Percentiles rank a stretch among this genome's conserved stretches.
These are phyloP conservation scores for Colletotrichum shisoi DNA, from an alignment of 2,329 filamentous ascomycete genomes.

Conservation along the genomic window DNA sequence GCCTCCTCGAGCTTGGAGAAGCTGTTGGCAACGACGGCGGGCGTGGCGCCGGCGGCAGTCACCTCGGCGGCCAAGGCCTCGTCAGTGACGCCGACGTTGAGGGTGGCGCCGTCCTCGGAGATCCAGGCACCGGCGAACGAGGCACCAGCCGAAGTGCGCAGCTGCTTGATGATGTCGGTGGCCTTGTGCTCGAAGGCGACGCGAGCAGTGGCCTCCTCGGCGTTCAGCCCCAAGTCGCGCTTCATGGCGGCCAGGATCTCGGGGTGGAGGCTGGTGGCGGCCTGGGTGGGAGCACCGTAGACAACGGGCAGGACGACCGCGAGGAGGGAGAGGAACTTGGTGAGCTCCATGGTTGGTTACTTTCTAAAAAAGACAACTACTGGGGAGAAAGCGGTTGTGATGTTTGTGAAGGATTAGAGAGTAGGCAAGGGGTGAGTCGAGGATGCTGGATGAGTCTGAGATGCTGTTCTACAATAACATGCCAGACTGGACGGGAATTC, in stretches of 20 bases:
- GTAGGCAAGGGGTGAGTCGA: conserved; percentile 19
- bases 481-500: conserved; percentile 6
- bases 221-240: conserved; percentile 53
- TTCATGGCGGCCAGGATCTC: conserved; percentile 54
- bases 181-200: conserved; percentile 50
- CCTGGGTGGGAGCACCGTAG: conserved; percentile 51
- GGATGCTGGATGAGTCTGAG: conserved; percentile 18
- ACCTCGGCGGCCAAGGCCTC: conserved; percentile 49
- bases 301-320: conserved; percentile 51
- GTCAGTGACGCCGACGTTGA: conserved; percentile 52
- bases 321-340: conserved; percentile 50
- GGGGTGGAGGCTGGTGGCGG: conserved; percentile 50
- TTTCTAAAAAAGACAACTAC: conserved; percentile 42
- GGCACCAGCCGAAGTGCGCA: conserved; percentile 46
- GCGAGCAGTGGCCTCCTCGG: conserved; percentile 50
- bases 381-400: neutral
- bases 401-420: neutral
- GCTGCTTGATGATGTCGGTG: conserved; percentile 50
- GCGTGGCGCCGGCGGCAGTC: conserved; percentile 48
- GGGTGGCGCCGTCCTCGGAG: conserved; percentile 46
- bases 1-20: conserved; percentile 52
- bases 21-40: conserved; percentile 47
- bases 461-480: conserved; percentile 4
- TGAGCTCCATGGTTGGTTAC: conserved; percentile 50
- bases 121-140: conserved; percentile 53